Evolutionary conservation across 768 basidiomycete species (phyloP).

Genomic region (Calocera cornea): DNA sequence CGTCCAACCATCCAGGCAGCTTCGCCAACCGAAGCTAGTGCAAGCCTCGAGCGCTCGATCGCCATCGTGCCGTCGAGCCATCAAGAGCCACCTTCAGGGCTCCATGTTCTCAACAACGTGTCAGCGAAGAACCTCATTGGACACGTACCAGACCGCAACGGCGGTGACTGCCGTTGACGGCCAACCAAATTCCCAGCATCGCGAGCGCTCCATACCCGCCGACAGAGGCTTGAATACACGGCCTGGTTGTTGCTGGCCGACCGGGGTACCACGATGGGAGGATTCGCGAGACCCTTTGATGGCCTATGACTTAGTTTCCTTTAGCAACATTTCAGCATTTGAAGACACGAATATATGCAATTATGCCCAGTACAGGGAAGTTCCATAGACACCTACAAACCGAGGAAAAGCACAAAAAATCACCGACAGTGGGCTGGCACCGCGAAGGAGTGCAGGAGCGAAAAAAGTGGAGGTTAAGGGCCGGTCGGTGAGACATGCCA

Average conservation of each 20-base stretch:
- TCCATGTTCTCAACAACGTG: neutral
- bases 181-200: too few species aligned
- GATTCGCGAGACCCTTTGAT: neutral
- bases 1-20: neutral
- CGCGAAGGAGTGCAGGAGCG: neutral
- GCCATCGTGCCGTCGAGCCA: neutral
- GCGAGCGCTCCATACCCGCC: too few species aligned
- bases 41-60: neutral
- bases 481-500: neutral
- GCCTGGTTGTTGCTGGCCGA: too few species aligned
- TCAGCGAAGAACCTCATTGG: neutral
- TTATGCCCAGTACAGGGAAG: neutral
- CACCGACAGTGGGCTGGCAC: neutral
- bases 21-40: neutral
- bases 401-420: neutral
- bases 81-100: neutral
- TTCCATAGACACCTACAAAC: neutral
- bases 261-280: too few species aligned
- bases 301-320: constrained; percentile 1
- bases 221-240: too few species aligned
- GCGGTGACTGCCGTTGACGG: neutral
- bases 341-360: neutral
- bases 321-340: neutral
- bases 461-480: neutral
- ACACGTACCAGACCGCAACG: neutral